These are phyloP conservation scores for Pelargonium nanum DNA, from an alignment of 345 rosid species.

Conservation along the genomic window DNA sequence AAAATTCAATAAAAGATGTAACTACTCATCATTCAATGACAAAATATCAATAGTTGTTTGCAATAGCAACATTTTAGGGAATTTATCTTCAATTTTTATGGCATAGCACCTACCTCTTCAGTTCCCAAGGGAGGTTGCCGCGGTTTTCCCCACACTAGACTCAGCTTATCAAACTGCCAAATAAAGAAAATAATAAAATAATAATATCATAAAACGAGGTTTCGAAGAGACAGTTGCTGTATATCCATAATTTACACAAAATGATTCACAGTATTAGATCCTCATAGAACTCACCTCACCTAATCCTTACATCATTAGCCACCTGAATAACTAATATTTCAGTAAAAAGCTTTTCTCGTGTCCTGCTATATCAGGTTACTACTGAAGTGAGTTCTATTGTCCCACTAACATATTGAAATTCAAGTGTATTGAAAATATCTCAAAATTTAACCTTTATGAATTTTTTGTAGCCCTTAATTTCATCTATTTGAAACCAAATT, in stretches of 20 bases:
- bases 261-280: too few species aligned
- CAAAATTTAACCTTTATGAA: too few species aligned
- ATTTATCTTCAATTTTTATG: not conserved
- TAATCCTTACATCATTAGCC: not conserved
- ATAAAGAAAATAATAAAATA: slow-evolving; percentile 6
- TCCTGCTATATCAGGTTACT: not conserved
- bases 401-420: not conserved
- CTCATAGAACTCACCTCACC: not conserved
- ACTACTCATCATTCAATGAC: not conserved
- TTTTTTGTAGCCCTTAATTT: too few species aligned
- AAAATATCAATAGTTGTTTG: not conserved
- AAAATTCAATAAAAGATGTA: not conserved
- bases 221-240: not conserved
- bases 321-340: not conserved
- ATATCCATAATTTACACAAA: not conserved
- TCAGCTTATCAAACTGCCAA: slow-evolving; percentile 64
- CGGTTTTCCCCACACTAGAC: slow-evolving; percentile 90
- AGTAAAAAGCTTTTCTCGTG: not conserved
- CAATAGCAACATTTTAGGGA: not conserved
- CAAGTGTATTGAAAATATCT: too few species aligned
- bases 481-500: too few species aligned
- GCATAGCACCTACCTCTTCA: slow-evolving; percentile 48
- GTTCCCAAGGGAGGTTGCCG: slow-evolving; percentile 63
- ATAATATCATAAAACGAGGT: not conserved
- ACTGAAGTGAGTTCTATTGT: not conserved